These are phyloP conservation scores for Ceriops zippeliana DNA, from an alignment of 345 rosid genomes.

Conservation along the genomic window DNA sequence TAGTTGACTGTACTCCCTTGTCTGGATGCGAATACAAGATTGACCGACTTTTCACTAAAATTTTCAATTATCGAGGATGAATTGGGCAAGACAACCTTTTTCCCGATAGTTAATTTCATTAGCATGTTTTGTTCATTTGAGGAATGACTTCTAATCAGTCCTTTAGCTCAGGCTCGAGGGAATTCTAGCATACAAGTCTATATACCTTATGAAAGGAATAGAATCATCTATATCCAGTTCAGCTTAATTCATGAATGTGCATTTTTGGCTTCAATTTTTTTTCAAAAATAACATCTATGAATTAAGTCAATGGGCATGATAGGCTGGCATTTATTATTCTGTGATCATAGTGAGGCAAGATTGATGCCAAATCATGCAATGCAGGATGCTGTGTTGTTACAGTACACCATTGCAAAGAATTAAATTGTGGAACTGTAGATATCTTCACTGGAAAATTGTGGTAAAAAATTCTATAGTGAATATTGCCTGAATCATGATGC, in stretches of 20 bases:
- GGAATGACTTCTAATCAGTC: not conserved
- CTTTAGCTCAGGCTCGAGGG: too few relatives aligned
- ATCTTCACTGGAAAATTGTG: not conserved
- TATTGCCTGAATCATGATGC: not conserved
- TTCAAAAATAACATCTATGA: too few relatives aligned
- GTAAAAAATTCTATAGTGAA: not conserved
- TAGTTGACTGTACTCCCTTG: too few relatives aligned
- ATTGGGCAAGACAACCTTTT: not conserved
- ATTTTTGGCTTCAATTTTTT: too few relatives aligned
- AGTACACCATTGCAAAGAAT: not conserved
- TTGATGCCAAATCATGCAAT: not conserved
- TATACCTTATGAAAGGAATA: not conserved
- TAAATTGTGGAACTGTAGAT: not conserved
- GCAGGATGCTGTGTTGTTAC: slow-evolving; percentile 2
- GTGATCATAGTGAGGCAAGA: slow-evolving; percentile 1
- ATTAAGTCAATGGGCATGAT: too few relatives aligned
- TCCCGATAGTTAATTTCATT: too few relatives aligned
- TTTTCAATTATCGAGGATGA: not conserved
- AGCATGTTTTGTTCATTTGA: not conserved
- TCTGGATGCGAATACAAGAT: too few relatives aligned
- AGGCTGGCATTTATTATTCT: not conserved
- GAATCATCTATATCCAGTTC: too few relatives aligned
- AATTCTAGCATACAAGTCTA: not conserved
- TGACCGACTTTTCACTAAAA: not conserved
- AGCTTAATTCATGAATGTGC: too few relatives aligned